phyloP scores from a whole-genome alignment of 768 basidiomycete genomes.

The Pisolithus orientalis region DNA sequence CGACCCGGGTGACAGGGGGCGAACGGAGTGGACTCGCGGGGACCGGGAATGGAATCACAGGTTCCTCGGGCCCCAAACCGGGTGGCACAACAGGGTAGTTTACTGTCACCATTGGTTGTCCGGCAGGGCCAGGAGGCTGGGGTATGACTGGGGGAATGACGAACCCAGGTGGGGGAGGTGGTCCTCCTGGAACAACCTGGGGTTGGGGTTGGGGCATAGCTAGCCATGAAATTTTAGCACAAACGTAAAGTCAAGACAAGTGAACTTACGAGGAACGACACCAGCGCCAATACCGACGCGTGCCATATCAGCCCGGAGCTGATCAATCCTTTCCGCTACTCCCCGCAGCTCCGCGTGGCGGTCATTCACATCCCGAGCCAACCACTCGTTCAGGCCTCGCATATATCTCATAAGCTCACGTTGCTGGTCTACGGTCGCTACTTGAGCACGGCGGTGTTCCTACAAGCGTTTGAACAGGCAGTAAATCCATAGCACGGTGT shows the following conservation, averaged over 20 bases:
- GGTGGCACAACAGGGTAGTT: slow-evolving; percentile 21
- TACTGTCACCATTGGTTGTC: slow-evolving; percentile 11
- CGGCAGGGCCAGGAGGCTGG: slow-evolving; percentile 3
- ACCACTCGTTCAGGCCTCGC: slow-evolving; percentile 69
- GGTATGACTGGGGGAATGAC: slow-evolving; percentile 20
- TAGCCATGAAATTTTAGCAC: slow-evolving; percentile 1
- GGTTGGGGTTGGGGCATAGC: slow-evolving; percentile 21
- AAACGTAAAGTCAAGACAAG: background rate
- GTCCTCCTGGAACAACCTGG: background rate
- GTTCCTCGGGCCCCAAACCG: slow-evolving; percentile 6
- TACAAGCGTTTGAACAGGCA: slow-evolving; percentile 22
- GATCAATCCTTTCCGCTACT: slow-evolving; percentile 56
- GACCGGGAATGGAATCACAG: slow-evolving; percentile 17
- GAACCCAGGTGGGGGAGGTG: slow-evolving; percentile 9
- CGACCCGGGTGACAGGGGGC: slow-evolving; percentile 14
- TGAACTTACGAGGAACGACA: slow-evolving; percentile 32
- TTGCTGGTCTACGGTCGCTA: slow-evolving; percentile 73
- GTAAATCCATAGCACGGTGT: slow-evolving; percentile 2
- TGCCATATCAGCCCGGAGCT: slow-evolving; percentile 37
- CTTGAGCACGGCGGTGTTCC: slow-evolving; percentile 72
- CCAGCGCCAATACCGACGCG: slow-evolving; percentile 34
- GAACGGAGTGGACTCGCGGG: slow-evolving; percentile 22
- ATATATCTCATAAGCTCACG: slow-evolving; percentile 78
- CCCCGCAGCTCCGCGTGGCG: slow-evolving; percentile 68
- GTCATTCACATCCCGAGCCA: slow-evolving; percentile 71